Conservation (phyloP, 768 basidiomycete species). For the Leccinum subtestaceum region DNA sequence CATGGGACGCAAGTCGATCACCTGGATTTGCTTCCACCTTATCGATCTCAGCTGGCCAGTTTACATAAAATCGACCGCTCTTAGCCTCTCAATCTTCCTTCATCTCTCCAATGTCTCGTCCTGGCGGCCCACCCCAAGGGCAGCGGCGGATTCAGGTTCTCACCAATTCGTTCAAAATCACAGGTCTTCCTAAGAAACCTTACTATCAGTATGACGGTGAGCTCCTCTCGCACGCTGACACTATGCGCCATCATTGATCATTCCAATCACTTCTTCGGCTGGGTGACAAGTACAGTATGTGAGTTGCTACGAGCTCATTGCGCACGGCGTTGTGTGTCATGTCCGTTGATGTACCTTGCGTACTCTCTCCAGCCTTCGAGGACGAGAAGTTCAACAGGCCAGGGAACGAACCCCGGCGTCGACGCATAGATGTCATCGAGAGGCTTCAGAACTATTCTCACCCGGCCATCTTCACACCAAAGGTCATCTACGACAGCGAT, state of each 20-base stretch:
- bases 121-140: constrained; percentile 15
- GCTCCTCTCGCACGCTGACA: constrained; percentile 2
- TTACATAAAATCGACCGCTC: constrained; percentile 9
- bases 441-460: constrained; percentile 38
- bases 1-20: not conserved
- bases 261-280: constrained; percentile 6
- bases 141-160: constrained; percentile 23
- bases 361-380: constrained; percentile 15
- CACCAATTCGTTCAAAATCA: constrained; percentile 35
- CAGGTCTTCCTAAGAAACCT: constrained; percentile 20
- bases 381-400: constrained; percentile 6
- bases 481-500: constrained; percentile 46
- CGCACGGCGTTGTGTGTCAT: not conserved
- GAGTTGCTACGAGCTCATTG: constrained; percentile 14
- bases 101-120: constrained; percentile 23
- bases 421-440: constrained; percentile 31
- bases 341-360: not conserved
- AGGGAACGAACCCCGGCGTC: constrained; percentile 4
- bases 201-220: constrained; percentile 37
- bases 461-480: constrained; percentile 39
- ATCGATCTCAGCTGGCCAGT: constrained; percentile 19
- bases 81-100: not conserved
- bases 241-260: constrained; percentile 3
- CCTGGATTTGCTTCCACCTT: constrained; percentile 16
- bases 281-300: constrained; percentile 23